Conservation (phyloP, 192 early-diverging fungal species). For the Radiomyces spectabilis region DNA sequence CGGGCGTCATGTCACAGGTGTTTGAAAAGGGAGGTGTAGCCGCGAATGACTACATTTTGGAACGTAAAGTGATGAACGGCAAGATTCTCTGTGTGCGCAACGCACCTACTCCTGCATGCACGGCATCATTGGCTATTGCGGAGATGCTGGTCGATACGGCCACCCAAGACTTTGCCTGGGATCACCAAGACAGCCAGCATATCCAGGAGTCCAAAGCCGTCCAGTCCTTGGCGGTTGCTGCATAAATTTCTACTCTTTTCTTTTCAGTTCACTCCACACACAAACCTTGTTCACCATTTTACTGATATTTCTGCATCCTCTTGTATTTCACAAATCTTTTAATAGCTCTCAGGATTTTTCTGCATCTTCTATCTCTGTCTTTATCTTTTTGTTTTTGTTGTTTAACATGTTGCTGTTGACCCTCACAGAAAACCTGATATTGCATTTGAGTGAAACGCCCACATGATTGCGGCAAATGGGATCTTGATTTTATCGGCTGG, state of each 20-base stretch:
- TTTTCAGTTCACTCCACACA: background rate
- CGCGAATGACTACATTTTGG: constrained; percentile 24
- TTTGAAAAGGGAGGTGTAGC: constrained; percentile 19
- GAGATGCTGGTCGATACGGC: constrained; percentile 22
- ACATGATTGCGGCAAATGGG: no score
- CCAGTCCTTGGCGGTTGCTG: background rate
- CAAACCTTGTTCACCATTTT: no score
- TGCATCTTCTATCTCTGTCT: no score
- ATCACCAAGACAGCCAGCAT: background rate
- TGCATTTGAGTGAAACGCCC: no score
- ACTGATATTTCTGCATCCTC: background rate
- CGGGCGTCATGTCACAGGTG: constrained; percentile 26
- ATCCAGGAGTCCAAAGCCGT: background rate
- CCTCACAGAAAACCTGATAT: no score
- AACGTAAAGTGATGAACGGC: constrained; percentile 25
- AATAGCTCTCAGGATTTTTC: no score
- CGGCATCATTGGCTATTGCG: constrained; percentile 25
- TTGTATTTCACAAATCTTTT: no score
- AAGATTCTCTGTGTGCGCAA: constrained; percentile 22
- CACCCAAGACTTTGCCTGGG: constrained; percentile 20
- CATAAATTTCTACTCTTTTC: background rate
- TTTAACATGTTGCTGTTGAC: no score
- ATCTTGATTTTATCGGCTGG: no score
- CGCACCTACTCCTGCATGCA: constrained; percentile 26
- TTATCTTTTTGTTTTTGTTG: no score